Conservation (phyloP, 139 green algal genomes). For the Chlorella sp. region DNA sequence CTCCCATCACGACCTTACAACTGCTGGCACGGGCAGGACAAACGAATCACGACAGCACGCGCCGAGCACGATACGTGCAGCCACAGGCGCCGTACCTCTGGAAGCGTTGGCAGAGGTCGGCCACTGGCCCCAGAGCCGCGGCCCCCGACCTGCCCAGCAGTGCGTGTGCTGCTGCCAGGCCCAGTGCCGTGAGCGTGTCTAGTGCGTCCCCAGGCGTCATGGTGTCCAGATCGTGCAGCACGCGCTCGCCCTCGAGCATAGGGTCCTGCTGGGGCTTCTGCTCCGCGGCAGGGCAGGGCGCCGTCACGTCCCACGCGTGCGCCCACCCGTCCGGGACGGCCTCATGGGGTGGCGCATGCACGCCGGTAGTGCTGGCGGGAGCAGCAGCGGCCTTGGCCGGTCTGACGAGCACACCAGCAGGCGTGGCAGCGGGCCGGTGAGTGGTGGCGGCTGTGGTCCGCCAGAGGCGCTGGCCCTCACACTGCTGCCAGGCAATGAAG, state of each 20-base stretch:
- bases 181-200: slow-evolving; percentile 51
- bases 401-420: too few species aligned
- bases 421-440: too few species aligned
- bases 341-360: too few species aligned
- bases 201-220: slow-evolving; percentile 46
- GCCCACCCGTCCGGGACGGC: slow-evolving; percentile 22
- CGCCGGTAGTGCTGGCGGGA: too few species aligned
- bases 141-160: slow-evolving; percentile 39
- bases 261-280: slow-evolving; percentile 67
- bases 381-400: too few species aligned
- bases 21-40: not conserved
- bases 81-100: too few species aligned
- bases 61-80: too few species aligned
- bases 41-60: too few species aligned
- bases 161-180: slow-evolving; percentile 26
- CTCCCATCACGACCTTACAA: not conserved
- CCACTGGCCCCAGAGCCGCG: slow-evolving; percentile 40
- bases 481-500: too few species aligned
- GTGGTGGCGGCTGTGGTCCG: too few species aligned
- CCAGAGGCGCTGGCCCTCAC: too few species aligned
- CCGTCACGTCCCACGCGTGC: slow-evolving; percentile 53
- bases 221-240: slow-evolving; percentile 74
- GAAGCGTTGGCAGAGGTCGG: slow-evolving; percentile 25
- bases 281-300: slow-evolving; percentile 28
- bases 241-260: slow-evolving; percentile 62